A percentile compares a stretch with the other conserved stretches of the same genome.
Evolutionary conservation across 2,329 filamentous ascomycete species (phyloP).

Genomic region (Harringtonia lauricola): DNA sequence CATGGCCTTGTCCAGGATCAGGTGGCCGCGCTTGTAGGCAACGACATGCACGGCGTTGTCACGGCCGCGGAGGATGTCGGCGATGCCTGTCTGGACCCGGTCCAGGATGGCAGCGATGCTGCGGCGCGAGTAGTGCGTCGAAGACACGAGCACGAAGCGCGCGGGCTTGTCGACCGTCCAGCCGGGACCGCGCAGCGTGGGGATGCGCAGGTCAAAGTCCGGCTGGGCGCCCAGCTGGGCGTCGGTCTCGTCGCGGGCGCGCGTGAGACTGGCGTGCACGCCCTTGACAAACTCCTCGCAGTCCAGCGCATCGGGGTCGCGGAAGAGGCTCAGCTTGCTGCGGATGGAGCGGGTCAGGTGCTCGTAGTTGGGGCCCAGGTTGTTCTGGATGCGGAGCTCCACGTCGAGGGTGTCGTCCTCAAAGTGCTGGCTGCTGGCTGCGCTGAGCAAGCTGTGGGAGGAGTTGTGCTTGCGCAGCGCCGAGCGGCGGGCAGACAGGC

Average conservation of each 20-base stretch:
- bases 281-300: slow-evolving; percentile 31
- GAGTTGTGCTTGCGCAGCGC: slow-evolving; percentile 28
- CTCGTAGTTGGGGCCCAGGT: slow-evolving; percentile 34
- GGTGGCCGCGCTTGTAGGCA: slow-evolving; percentile 40
- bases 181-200: slow-evolving; percentile 31
- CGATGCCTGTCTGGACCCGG: slow-evolving; percentile 37
- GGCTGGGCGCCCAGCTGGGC: slow-evolving; percentile 27
- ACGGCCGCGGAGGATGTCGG: slow-evolving; percentile 34
- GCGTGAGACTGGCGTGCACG: slow-evolving; percentile 25
- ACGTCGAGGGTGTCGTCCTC: slow-evolving; percentile 34
- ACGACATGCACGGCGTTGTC: slow-evolving; percentile 34
- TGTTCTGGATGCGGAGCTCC: slow-evolving; percentile 34
- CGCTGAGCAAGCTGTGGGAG: slow-evolving; percentile 23
- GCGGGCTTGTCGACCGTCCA: slow-evolving; percentile 37
- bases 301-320: slow-evolving; percentile 27
- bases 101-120: slow-evolving; percentile 38
- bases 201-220: slow-evolving; percentile 37
- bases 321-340: slow-evolving; percentile 34
- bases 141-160: slow-evolving; percentile 29
- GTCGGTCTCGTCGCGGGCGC: slow-evolving; percentile 30
- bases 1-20: slow-evolving; percentile 38
- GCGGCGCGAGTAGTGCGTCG: slow-evolving; percentile 29
- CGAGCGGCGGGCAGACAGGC: slow-evolving; percentile 28
- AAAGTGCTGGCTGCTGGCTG: slow-evolving; percentile 26
- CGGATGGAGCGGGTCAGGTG: slow-evolving; percentile 31